These are phyloP conservation scores for Licmophora abbreviata DNA, from an alignment of 108 stramenopile genomes.

Conservation along the genomic window DNA sequence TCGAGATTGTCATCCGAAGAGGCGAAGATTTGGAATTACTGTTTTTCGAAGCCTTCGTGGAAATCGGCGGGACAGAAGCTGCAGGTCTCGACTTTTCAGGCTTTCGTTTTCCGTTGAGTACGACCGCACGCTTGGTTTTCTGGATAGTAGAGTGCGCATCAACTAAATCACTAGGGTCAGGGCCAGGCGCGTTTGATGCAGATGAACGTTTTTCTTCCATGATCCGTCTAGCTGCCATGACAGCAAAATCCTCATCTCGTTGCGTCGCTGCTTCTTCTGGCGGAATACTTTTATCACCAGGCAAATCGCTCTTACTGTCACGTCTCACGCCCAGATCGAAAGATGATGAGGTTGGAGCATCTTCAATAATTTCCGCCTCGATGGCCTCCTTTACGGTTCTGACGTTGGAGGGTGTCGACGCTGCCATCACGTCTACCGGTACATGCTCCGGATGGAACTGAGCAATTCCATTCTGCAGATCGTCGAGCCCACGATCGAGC, in stretches of 20 bases:
- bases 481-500: conserved; percentile 68
- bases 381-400: conserved; percentile 27
- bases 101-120: not conserved
- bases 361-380: conserved; percentile 26
- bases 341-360: conserved; percentile 18
- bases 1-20: not conserved
- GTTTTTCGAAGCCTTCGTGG: conserved; percentile 19
- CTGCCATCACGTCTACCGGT: not conserved
- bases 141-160: too few species aligned
- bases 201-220: conserved; percentile 19
- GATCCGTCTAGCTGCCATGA: conserved; percentile 17
- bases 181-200: conserved; percentile 21
- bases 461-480: conserved; percentile 57
- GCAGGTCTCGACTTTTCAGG: not conserved
- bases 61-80: not conserved
- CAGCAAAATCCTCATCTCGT: conserved; percentile 12
- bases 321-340: conserved; percentile 59
- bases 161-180: too few species aligned
- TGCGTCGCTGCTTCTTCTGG: conserved; percentile 8
- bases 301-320: conserved; percentile 26
- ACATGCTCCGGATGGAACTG: conserved; percentile 7
- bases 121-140: too few species aligned
- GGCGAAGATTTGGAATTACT: conserved; percentile 27
- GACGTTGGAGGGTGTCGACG: conserved; percentile 5
- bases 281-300: conserved; percentile 21